Evolutionary conservation across 2,329 filamentous ascomycete species (phyloP), one percentile per base, ranked within the genome.

Genomic region (Neonectria coccinea): DNA sequence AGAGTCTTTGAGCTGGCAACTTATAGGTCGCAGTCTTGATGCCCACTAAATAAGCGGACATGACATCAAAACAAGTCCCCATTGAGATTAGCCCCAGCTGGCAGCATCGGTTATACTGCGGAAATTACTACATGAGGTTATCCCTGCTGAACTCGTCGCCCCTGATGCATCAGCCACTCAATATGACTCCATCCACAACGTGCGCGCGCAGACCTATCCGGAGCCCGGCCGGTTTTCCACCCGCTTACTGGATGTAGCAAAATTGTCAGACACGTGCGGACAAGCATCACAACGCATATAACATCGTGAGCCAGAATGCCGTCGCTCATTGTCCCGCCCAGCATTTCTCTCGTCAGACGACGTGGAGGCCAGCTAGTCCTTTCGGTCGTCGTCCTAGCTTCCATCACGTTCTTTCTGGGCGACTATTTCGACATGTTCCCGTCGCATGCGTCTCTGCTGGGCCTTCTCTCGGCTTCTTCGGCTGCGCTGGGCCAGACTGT

Each of bases 381-480:
- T n/a, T 12, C 61, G 6, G 59, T 27, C 25, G 20, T 63, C 18
- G 33, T 71, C 9, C 36, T 66, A 2, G 9, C 56, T 1, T 59
- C 59, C 1, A 50, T 53, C 4, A 16, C 67, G 0, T 60, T 66
- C 27, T 52, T 52, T 33, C 33, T 72, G 11, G 53, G 27, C 0
- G 61, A 68, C 9, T 70, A 71, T 48, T 12, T 56, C 11, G 48
- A 39, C 18, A 72, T 72, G 68, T 53, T 64, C 66, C 61, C 3
- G n/a, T 60, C 65, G 2, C 62, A 48, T 22, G 50, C 51, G 31
- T 64, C 69, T 9, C 29, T 73, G 8, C 36, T 69, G 1, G 66
- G 59, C 16, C 22, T 73, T 5, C 42, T 71, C 10, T 65, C 70
- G 48, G 60, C 63, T 7, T 48, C 64, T 1, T 58, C 70, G 5